Evolutionary conservation across 2,329 filamentous ascomycete species (phyloP), one percentile per base, ranked within the genome.

Genomic region (Monosporascus sp.): DNA sequence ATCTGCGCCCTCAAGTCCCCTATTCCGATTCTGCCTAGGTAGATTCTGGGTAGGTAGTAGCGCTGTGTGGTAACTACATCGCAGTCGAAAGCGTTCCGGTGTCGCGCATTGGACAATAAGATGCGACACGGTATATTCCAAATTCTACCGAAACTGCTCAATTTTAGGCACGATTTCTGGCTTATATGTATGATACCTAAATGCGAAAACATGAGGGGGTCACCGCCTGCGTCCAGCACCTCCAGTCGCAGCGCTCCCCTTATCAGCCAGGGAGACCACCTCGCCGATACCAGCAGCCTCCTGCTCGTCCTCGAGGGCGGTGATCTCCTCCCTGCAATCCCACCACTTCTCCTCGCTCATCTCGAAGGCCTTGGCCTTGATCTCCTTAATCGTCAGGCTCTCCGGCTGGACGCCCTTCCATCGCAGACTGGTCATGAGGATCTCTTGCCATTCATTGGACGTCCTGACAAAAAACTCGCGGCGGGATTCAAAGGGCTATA

Each of bases 311-410:
- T 99, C 94, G 65, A 97, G 72, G 7, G 85, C 88, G 51, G 86
- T 88, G 60, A 99, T 89, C 74, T 97, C 93, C 74, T 99, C 94
- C 63, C 94, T 82, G 67, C 88, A 91, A 77, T 97, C 94, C 94
- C 94, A 99, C 94, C 94, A 99, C 70, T 96, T 96, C 74, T 92
- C 89, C 72, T 99, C 94, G 41, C 92, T 92, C 59, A 90, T 80
- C 66, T 90, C 87, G 69, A 97, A 99, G 1, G 91, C 94, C 67
- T 85, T 86, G 64, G 92, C 88, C 70, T 96, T 91, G 64, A 97
- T 85, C 75, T 97, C 94, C 77, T 99, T 99, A 65, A 95, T 77
- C 0, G 83, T 78, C 59, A 90, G 79, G 41, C 83, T 79, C 69
- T 89, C 87, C 3, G 82, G 80, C 59, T 85, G 81, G 45, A 83